These are phyloP conservation scores for Fraxinus platypoda DNA, from an alignment of 305 asterid genomes.

Conservation along the genomic window DNA sequence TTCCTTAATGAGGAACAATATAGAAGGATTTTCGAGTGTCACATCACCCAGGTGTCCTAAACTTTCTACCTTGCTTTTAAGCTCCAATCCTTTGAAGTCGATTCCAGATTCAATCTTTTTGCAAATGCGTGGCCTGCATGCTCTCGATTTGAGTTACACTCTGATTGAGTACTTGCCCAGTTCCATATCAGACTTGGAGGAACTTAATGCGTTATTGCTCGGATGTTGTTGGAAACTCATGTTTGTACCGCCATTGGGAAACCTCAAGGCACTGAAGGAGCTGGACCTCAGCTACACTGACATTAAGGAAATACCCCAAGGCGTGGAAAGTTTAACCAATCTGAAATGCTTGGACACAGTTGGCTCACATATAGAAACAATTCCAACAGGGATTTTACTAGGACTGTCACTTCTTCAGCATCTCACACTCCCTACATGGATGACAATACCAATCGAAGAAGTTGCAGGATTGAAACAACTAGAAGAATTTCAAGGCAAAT, in stretches of 20 bases:
- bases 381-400: background rate
- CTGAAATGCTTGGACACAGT: conserved; percentile 6
- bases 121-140: background rate
- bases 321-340: background rate
- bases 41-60: background rate
- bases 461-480: background rate
- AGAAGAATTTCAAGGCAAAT: background rate
- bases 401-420: conserved; percentile 9
- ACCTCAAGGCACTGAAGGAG: conserved; percentile 13
- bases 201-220: conserved; percentile 1
- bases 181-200: conserved; percentile 4
- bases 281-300: background rate
- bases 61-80: background rate
- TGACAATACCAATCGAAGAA: background rate
- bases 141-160: background rate
- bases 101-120: background rate
- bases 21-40: background rate
- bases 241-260: background rate
- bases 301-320: background rate
- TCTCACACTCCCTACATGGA: background rate
- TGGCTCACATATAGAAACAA: background rate
- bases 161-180: background rate
- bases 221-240: background rate
- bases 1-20: background rate
- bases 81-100: background rate